Conservation (phyloP, 2,329 filamentous ascomycete species). For the Elsinoe perseae region DNA sequence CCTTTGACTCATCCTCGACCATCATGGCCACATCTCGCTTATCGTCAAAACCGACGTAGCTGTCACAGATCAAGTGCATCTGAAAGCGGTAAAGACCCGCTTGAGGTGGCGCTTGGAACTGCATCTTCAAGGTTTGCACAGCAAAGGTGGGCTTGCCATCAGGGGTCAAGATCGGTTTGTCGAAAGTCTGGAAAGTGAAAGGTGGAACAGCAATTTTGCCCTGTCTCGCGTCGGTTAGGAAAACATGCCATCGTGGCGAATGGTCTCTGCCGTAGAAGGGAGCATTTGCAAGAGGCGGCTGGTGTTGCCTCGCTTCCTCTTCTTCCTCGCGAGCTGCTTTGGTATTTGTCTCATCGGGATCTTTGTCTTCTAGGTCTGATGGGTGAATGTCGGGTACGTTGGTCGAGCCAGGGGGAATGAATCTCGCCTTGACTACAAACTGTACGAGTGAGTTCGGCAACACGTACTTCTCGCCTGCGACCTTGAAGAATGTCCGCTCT, state of each 20-base stretch:
- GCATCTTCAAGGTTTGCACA: conserved; percentile 92
- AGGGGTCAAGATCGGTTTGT: conserved; percentile 75
- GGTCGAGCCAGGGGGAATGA: conserved; percentile 77
- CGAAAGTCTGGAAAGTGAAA: conserved; percentile 89
- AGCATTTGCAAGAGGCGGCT: conserved; percentile 80
- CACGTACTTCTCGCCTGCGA: conserved; percentile 85
- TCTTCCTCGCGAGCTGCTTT: conserved; percentile 65
- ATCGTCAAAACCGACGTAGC: conserved; percentile 88
- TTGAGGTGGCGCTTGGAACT: conserved; percentile 90
- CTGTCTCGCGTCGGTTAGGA: conserved; percentile 88
- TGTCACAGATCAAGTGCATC: conserved; percentile 89
- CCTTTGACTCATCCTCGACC: conserved; percentile 83
- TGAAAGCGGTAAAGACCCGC: conserved; percentile 90
- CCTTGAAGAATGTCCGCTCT: conserved; percentile 96
- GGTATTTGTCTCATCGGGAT: conserved; percentile 86
- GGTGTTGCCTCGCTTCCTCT: conserved; percentile 55
- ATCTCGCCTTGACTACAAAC: conserved; percentile 87
- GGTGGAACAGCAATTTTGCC: conserved; percentile 95
- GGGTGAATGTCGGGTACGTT: conserved; percentile 68
- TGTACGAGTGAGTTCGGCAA: conserved; percentile 89
- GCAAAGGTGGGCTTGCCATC: conserved; percentile 83
- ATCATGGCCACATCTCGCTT: conserved; percentile 84
- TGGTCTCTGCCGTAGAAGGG: conserved; percentile 87
- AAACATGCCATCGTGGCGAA: conserved; percentile 86
- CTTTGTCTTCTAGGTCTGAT: conserved; percentile 78